These are phyloP conservation scores for Alternaria metachromatica DNA, from an alignment of 2,329 filamentous ascomycete species.

Conservation along the genomic window DNA sequence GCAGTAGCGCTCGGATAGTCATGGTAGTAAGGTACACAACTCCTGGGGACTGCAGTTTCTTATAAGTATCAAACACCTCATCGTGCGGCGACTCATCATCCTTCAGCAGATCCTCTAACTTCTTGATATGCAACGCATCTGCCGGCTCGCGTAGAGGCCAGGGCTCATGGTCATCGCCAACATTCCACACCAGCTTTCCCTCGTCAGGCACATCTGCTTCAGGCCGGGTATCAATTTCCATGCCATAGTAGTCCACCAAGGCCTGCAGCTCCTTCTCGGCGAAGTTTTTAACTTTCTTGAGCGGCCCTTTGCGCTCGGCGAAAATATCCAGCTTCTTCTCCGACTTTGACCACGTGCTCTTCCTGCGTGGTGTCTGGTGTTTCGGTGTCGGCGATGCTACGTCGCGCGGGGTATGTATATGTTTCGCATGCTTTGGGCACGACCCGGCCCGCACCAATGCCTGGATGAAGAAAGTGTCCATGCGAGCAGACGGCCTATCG, in stretches of 20 bases:
- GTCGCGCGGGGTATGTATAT: conserved; percentile 27
- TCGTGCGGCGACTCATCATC: conserved; percentile 54
- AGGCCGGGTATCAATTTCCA: conserved; percentile 26
- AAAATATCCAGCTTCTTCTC: conserved; percentile 17
- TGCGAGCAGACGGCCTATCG: conserved; percentile 23
- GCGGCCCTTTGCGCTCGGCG: conserved; percentile 20
- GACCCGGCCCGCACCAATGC: conserved; percentile 61
- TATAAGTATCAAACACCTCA: conserved; percentile 61
- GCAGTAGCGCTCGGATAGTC: conserved; percentile 69
- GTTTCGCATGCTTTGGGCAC: conserved; percentile 58
- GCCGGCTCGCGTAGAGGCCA: conserved; percentile 41
- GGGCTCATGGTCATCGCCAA: conserved; percentile 41
- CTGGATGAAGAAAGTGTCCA: conserved; percentile 62
- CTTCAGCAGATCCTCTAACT: conserved; percentile 49
- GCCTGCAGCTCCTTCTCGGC: conserved; percentile 53
- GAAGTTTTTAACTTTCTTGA: conserved; percentile 40
- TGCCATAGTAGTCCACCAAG: conserved; percentile 58
- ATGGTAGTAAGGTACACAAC: conserved; percentile 57
- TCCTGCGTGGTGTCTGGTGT: conserved; percentile 26
- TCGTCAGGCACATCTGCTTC: conserved; percentile 43
- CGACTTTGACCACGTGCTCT: conserved; percentile 10
- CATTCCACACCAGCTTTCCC: conserved; percentile 38
- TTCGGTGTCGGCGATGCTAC: background rate
- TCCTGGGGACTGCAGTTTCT: conserved; percentile 60
- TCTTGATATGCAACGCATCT: conserved; percentile 45